Evolutionary conservation across 179 eudicot species (phyloP).

Genomic region (Beta lomatogona): DNA sequence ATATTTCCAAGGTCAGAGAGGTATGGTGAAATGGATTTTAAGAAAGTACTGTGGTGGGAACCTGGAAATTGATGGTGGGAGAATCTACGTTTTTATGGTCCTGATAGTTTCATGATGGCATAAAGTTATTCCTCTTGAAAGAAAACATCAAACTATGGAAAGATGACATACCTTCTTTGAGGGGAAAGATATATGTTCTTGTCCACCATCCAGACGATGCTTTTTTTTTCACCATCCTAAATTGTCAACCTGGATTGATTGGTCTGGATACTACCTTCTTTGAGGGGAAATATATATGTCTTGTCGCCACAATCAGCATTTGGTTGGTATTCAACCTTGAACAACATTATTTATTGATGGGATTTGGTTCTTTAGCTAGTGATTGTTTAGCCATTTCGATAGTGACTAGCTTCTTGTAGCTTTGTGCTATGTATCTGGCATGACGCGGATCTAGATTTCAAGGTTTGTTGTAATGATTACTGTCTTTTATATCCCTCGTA

Average conservation of each 20-base stretch:
- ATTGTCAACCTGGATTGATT: background rate
- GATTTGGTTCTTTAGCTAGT: background rate
- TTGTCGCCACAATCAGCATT: background rate
- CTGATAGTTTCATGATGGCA: too few species aligned
- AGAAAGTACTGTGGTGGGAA: too few species aligned
- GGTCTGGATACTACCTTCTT: background rate
- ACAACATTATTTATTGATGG: background rate
- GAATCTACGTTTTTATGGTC: too few species aligned
- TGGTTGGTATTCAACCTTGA: background rate
- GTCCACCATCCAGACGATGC: too few species aligned
- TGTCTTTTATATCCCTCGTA: background rate
- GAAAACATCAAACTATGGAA: too few species aligned
- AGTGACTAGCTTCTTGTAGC: background rate
- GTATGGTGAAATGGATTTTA: too few species aligned
- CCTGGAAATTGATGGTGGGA: too few species aligned
- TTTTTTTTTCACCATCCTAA: too few species aligned
- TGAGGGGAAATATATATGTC: background rate
- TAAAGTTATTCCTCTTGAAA: too few species aligned
- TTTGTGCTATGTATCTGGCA: background rate
- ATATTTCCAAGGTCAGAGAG: too few species aligned
- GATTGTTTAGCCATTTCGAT: background rate
- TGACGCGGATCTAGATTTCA: constrained; percentile 6
- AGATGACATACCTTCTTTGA: too few species aligned
- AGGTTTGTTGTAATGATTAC: background rate
- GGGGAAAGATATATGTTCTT: too few species aligned